Base-by-base conservation (phyloP, 371 early-diverging fungal genomes). In the Zancudomyces culisetae region DNA sequence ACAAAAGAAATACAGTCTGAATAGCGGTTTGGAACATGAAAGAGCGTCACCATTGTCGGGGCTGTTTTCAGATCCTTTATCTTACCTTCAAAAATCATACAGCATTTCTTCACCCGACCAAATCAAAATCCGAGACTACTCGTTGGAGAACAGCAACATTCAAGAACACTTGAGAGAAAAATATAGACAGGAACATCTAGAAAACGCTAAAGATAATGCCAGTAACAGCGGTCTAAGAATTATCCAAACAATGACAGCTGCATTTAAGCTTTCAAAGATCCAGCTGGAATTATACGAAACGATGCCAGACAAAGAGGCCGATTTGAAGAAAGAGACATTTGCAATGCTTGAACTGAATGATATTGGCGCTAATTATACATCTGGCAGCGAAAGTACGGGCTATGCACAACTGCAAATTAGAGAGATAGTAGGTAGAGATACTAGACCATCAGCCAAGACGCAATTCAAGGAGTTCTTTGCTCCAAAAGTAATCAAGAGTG, bases 401-500 rank as follows among this genome's bases (percentile, higher is more conserved):
- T 74, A 81, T 22, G 71, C 83, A 18, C 90, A 90, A 62, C 54
- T 85, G 24, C 66, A 71, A 1, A 71, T 91, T 53, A 62, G 76
- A 29, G 81, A 83, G 0, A 66, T 90, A 19, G 74, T 77, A 12
- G 79, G 88, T 39, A 70, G 69, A 13, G 97, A 96, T 52, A 84
- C 87, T 0, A 63, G 97, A 40, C 70, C 70, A 1, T 69, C 81
- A 18, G 74, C 77, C 0, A 70, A 76, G 29, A 88, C 82, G 43
- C 69, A 78, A 40, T 93, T 90, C 63, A 75, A 77, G 40, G 89
- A 92, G 42, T 81, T 93, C 50, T 78, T 92, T 58, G 56, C 59
- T 27, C 70, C 35, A 2, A 49, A 40, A 49, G 21, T 3, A 35
- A 28, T 29, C 18, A n/a, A 8, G 18, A 18, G 3, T 4, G 26